Evolutionary conservation across 2,329 filamentous ascomycete genomes (phyloP).

Genomic region (Bipolaris oryzae): DNA sequence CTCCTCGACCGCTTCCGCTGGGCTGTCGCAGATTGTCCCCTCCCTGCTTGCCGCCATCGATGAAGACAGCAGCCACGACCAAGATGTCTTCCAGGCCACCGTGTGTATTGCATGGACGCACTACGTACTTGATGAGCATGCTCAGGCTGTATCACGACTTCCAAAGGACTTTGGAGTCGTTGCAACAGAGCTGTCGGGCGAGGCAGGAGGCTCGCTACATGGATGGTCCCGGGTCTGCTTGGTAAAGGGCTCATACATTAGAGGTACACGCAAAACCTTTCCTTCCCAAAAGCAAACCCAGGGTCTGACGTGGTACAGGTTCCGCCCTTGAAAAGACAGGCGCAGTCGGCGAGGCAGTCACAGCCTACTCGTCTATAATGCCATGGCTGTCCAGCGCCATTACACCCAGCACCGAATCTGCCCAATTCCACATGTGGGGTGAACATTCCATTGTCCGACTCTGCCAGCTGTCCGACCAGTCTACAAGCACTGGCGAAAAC

Average conservation of each 20-base stretch:
- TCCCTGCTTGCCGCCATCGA: conserved; percentile 50
- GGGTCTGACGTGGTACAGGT: conserved; percentile 42
- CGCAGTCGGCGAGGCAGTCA: conserved; percentile 63
- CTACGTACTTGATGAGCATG: conserved; percentile 75
- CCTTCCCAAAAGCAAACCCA: not conserved
- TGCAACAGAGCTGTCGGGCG: conserved; percentile 27
- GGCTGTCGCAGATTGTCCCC: conserved; percentile 47
- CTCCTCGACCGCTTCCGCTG: conserved; percentile 44
- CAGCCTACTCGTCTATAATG: conserved; percentile 69
- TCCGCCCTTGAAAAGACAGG: conserved; percentile 54
- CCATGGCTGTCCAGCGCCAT: conserved; percentile 65
- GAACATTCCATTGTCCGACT: conserved; percentile 78
- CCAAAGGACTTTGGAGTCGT: conserved; percentile 63
- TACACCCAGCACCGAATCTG: conserved; percentile 54
- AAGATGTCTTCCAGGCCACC: conserved; percentile 74
- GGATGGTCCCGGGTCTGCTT: conserved; percentile 85
- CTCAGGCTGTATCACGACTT: conserved; percentile 64
- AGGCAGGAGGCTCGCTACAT: conserved; percentile 53
- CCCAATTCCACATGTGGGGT: conserved; percentile 76
- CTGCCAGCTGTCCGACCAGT: conserved; percentile 71
- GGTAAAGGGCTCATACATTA: conserved; percentile 78
- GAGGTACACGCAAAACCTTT: conserved; percentile 58
- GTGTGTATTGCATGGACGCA: conserved; percentile 86
- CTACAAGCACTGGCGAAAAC: conserved; percentile 49
- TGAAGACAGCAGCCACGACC: conserved; percentile 50